Evolutionary conservation across 2,329 filamentous ascomycete genomes (phyloP).

Genomic region (Alternaria brassicicola): DNA sequence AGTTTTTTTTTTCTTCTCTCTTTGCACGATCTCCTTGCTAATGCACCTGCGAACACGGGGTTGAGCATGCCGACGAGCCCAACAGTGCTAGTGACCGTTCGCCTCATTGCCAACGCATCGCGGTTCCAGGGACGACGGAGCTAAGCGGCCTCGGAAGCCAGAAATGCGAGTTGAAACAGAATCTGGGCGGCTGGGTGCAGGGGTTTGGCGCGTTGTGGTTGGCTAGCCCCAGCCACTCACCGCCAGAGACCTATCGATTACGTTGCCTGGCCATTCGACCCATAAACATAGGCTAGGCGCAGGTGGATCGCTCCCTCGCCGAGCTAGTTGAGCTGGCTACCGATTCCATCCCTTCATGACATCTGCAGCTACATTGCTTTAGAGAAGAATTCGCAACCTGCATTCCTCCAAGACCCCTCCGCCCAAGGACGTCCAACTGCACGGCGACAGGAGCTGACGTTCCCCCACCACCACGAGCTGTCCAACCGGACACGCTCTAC

Average conservation of each 20-base stretch:
- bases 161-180: conserved; percentile 4
- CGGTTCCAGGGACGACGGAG: conserved; percentile 5
- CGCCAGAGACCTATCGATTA: conserved; percentile 30
- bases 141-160: conserved; percentile 10
- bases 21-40: neutral
- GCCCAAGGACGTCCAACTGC: conserved; percentile 18
- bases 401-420: conserved; percentile 8
- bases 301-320: conserved; percentile 23
- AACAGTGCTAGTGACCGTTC: neutral
- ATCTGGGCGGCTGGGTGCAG: conserved; percentile 22
- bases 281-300: conserved; percentile 23
- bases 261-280: conserved; percentile 33
- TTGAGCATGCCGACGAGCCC: neutral
- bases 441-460: conserved; percentile 33
- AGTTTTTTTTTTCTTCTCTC: neutral
- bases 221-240: conserved; percentile 24
- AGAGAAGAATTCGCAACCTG: conserved; percentile 5
- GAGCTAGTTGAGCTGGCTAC: conserved; percentile 34
- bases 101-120: conserved; percentile 19
- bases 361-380: conserved; percentile 14
- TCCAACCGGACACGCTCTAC: conserved; percentile 44
- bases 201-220: conserved; percentile 21
- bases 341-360: conserved; percentile 26
- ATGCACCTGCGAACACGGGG: neutral
- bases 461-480: conserved; percentile 32